phyloP scores from a whole-genome alignment of 2,329 filamentous ascomycete genomes.

The Calonectria pseudoreteaudii region DNA sequence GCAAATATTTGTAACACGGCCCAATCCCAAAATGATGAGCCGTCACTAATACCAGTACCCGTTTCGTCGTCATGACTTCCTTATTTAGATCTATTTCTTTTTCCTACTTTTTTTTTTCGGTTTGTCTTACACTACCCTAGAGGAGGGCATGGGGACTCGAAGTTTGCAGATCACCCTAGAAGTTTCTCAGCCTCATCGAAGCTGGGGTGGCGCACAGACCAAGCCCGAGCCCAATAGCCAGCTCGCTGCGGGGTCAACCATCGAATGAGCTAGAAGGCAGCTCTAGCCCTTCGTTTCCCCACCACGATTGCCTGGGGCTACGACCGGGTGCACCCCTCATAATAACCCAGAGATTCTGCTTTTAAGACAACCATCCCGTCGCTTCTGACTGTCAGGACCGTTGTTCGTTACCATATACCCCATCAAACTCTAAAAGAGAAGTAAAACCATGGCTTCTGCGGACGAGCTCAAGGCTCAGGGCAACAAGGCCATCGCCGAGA shows the following conservation, averaged over 20 bases:
- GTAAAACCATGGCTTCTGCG: slow-evolving; percentile 65
- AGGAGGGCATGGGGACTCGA: slow-evolving; percentile 5
- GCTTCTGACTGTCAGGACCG: slow-evolving; percentile 21
- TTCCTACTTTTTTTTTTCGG: neutral
- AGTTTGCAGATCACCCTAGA: slow-evolving; percentile 9
- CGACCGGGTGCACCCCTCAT: slow-evolving; percentile 34
- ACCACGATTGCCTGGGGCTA: slow-evolving; percentile 41
- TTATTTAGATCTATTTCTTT: neutral
- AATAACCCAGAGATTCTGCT: slow-evolving; percentile 25
- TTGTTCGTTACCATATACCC: slow-evolving; percentile 12
- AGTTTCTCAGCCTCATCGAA: slow-evolving; percentile 36
- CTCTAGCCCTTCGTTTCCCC: slow-evolving; percentile 47
- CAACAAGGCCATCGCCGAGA: slow-evolving; percentile 98
- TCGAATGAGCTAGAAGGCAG: slow-evolving; percentile 59
- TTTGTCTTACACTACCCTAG: slow-evolving; percentile 33
- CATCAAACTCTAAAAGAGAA: slow-evolving; percentile 10
- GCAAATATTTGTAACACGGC: neutral
- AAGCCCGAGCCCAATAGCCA: slow-evolving; percentile 45
- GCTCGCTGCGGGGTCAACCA: slow-evolving; percentile 43
- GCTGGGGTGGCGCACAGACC: slow-evolving; percentile 28
- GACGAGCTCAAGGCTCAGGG: slow-evolving; percentile 94
- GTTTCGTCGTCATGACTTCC: neutral
- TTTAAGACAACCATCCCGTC: slow-evolving; percentile 22
- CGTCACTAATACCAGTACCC: neutral
- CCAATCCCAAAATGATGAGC: neutral